A percentile compares a stretch with the other conserved stretches of the same genome.
Conservation (phyloP, 1,139 yeast genomes). For the Debaryomycetaceae sp. region DNA sequence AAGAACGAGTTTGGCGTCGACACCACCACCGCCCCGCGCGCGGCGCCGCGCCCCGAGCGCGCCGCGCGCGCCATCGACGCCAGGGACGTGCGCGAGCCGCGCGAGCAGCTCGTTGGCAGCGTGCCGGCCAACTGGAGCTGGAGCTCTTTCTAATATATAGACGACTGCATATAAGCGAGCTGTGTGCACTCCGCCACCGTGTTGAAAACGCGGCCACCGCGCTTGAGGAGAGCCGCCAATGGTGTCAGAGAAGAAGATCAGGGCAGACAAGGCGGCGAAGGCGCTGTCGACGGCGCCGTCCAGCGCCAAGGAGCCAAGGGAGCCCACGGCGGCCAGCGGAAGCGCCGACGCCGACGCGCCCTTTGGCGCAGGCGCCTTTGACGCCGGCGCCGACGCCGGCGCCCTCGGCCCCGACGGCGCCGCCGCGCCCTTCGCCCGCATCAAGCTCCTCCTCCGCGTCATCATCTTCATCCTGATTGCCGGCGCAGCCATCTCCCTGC, state of each 20-base stretch:
- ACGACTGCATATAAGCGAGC: not conserved
- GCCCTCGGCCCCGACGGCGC: too few species aligned
- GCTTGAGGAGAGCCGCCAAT: not conserved
- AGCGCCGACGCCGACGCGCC: too few species aligned
- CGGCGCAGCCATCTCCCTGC: slow-evolving; percentile 86
- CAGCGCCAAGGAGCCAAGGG: too few species aligned
- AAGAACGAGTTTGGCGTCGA: slow-evolving; percentile 36
- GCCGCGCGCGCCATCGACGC: slow-evolving; percentile 22
- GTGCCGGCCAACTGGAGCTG: slow-evolving; percentile 80
- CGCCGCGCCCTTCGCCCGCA: slow-evolving; percentile 18
- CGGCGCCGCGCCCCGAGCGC: slow-evolving; percentile 1
- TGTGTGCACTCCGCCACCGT: slow-evolving; percentile 9
- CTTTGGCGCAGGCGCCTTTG: too few species aligned
- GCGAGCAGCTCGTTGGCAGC: slow-evolving; percentile 42
- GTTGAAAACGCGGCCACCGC: slow-evolving; percentile 7
- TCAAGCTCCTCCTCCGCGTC: slow-evolving; percentile 52
- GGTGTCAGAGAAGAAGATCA: slow-evolving; percentile 5
- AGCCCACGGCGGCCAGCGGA: too few species aligned
- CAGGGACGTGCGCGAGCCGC: slow-evolving; percentile 10
- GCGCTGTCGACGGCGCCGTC: too few species aligned
- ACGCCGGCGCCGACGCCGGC: too few species aligned
- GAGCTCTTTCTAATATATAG: slow-evolving; percentile 51
- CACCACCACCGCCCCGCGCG: slow-evolving; percentile 3
- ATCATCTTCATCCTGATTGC: slow-evolving; percentile 68
- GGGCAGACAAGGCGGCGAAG: too few species aligned